Percentiles rank a stretch among this genome's conserved stretches.
These are phyloP conservation scores for Eucalyptus sp. DNA, from an alignment of 345 rosid species.

Conservation along the genomic window DNA sequence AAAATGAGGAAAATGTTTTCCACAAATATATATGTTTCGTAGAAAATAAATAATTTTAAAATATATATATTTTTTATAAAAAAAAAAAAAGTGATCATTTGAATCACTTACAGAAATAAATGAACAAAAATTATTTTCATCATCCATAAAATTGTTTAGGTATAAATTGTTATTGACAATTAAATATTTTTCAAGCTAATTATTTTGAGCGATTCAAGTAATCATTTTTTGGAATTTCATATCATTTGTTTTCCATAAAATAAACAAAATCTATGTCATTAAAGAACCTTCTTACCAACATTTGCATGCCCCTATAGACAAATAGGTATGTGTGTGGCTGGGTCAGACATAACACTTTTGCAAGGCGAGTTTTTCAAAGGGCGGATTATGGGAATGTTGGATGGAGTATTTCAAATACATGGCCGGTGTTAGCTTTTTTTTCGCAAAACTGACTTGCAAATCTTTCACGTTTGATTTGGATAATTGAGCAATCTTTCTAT, in stretches of 20 bases:
- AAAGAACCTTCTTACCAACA: background rate
- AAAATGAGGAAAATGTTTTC: no score
- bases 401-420: background rate
- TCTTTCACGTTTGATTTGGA: background rate
- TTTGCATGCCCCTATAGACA: background rate
- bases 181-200: background rate
- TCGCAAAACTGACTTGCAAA: background rate
- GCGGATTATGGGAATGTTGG: background rate
- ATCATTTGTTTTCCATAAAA: background rate
- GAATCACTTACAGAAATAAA: background rate
- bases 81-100: no score
- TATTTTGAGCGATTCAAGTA: background rate
- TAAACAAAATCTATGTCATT: background rate
- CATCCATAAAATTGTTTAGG: background rate
- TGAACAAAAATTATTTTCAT: no score
- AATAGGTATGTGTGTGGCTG: background rate
- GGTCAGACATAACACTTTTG: background rate
- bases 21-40: accelerated
- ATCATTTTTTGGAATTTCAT: background rate
- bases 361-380: background rate
- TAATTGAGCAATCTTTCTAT: background rate
- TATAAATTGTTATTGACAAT: background rate
- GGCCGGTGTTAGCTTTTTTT: background rate
- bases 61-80: no score
- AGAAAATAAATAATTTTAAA: no score